Base-by-base conservation (phyloP, 768 basidiomycete genomes). In the Lactarius deliciosus region DNA sequence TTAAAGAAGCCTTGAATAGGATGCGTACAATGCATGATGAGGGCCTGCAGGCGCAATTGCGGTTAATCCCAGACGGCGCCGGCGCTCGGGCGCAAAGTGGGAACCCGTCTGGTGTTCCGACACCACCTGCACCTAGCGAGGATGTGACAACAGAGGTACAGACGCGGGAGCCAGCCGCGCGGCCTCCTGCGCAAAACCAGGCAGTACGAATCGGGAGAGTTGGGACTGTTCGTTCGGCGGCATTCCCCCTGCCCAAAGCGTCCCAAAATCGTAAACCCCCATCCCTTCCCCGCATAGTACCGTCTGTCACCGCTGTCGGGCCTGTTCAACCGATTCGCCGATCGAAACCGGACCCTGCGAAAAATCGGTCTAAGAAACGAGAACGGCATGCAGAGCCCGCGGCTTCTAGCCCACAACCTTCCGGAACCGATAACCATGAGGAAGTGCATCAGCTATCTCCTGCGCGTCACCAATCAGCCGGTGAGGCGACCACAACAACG, bases 1-100 rank as follows among this genome's bases (percentile, higher is more conserved):
- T 68, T 18, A 60, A 38, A n/a, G 66, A 68, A 38, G 66, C 66
- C 50, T 60, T 68, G 66, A 68, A 64, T 53, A 55, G 66, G 66
- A 67, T 68, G 66, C 66, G 34, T 47, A 68, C 54, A 28, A 64
- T 68, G 66, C 66, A 58, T 40, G 66, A 68, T 40, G 66, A 68
- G 66, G 40, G 66, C 66, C 66, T 68, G 66, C 66, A 68, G 62
- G 66, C 58, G 20, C 62, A 60, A 32, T 60, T 60, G 43, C 41
- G 22, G 11, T 59, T 47, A 36, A 64, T 60, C 57, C 41, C 50
- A 56, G 61, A 68, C 11, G 41, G 53, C 57, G 41, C 58, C 28
- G 45, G 66, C 62, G 63, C 62, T 68, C 66, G 34, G 66, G 53
- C 43, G 28, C 63, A 47, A 64, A 56, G 41, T 38, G 34, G 62